phyloP scores from a whole-genome alignment of 2,329 filamentous ascomycete genomes.

The Septoria linicola region DNA sequence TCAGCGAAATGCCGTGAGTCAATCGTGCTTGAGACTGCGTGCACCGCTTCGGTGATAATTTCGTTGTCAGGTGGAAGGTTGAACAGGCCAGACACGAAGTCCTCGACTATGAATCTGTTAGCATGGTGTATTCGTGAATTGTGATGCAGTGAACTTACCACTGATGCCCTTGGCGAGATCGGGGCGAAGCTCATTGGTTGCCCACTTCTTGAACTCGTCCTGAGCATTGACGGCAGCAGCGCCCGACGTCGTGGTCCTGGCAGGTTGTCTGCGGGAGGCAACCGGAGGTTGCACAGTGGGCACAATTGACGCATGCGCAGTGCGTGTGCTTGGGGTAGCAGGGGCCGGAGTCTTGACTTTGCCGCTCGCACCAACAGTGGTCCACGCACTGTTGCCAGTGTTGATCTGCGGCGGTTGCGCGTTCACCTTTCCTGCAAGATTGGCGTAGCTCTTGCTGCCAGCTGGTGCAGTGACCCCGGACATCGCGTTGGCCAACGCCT shows the following conservation, averaged over 20 bases:
- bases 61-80: conserved; percentile 73
- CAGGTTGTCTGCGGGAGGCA: conserved; percentile 44
- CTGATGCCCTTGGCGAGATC: conserved; percentile 68
- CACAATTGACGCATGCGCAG: conserved; percentile 48
- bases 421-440: conserved; percentile 78
- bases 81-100: conserved; percentile 74
- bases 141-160: conserved; percentile 50
- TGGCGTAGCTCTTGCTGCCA: conserved; percentile 84
- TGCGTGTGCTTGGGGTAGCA: conserved; percentile 45
- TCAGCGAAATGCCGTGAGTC: conserved; percentile 91
- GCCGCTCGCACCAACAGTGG: conserved; percentile 88
- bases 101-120: conserved; percentile 62
- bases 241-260: conserved; percentile 55
- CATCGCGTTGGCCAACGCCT: conserved; percentile 43
- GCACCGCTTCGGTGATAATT: conserved; percentile 87
- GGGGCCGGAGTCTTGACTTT: conserved; percentile 76
- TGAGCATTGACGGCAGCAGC: conserved; percentile 63
- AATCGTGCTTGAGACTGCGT: conserved; percentile 81
- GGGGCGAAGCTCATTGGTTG: conserved; percentile 72
- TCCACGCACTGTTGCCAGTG: conserved; percentile 70
- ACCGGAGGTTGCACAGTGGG: conserved; percentile 30
- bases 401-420: conserved; percentile 41
- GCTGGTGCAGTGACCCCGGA: conserved; percentile 46
- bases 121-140: conserved; percentile 14
- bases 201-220: conserved; percentile 95